These are phyloP conservation scores for Septoria petroselini DNA, from an alignment of 2,329 filamentous ascomycete species.

Conservation along the genomic window DNA sequence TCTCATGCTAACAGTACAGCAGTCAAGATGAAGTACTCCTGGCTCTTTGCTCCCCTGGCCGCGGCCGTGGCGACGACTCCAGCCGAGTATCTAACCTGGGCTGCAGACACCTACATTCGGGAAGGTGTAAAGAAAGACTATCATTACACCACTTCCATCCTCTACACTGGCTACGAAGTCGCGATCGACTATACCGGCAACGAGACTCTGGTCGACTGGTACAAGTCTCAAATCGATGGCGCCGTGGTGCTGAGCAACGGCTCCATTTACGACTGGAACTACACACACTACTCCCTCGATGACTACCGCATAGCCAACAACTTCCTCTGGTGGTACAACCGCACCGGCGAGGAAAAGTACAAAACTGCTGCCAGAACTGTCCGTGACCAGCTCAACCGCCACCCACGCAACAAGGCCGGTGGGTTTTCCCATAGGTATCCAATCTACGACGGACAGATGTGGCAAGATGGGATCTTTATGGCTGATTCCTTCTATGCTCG, in stretches of 20 bases:
- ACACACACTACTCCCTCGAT: slow-evolving; percentile 47
- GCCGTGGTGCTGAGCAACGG: slow-evolving; percentile 50
- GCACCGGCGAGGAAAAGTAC: slow-evolving; percentile 27
- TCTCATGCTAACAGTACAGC: not conserved
- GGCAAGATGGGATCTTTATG: slow-evolving; percentile 54
- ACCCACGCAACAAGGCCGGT: slow-evolving; percentile 30
- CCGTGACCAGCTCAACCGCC: slow-evolving; percentile 30
- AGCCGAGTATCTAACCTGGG: slow-evolving; percentile 20
- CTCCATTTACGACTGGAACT: slow-evolving; percentile 48
- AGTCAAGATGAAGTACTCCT: slow-evolving; percentile 13
- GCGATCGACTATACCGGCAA: slow-evolving; percentile 20
- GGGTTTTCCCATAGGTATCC: slow-evolving; percentile 38
- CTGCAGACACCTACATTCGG: slow-evolving; percentile 21
- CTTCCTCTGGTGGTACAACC: slow-evolving; percentile 29
- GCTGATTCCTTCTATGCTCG: slow-evolving; percentile 45
- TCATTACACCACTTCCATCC: slow-evolving; percentile 21
- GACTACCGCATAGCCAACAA: slow-evolving; percentile 35
- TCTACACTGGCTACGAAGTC: slow-evolving; percentile 24
- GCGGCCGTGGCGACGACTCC: slow-evolving; percentile 15
- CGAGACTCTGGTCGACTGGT: slow-evolving; percentile 25
- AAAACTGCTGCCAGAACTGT: slow-evolving; percentile 26
- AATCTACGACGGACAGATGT: slow-evolving; percentile 51
- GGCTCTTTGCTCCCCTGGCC: slow-evolving; percentile 4
- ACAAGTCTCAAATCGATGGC: slow-evolving; percentile 36
- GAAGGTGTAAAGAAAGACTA: slow-evolving; percentile 20